Percentiles rank a stretch among this genome's conserved stretches.
These are phyloP conservation scores for Stagonosporopsis rhizophila DNA, from an alignment of 2,329 filamentous ascomycete species.

Conservation along the genomic window DNA sequence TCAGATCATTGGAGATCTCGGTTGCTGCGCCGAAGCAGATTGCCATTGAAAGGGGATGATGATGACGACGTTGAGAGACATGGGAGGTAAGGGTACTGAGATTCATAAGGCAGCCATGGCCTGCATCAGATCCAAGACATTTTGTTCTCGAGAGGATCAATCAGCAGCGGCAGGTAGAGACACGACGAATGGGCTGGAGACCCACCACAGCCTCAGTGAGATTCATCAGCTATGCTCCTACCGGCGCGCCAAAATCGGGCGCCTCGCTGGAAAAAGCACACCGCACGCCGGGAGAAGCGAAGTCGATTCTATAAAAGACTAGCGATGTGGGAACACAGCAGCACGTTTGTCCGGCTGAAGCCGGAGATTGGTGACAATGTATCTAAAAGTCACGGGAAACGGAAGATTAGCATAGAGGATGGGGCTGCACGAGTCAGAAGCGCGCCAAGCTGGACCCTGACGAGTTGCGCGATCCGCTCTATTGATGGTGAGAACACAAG, in stretches of 20 bases:
- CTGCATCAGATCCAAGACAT: constrained; percentile 16
- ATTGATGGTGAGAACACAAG: constrained; percentile 12
- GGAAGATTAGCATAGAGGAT: constrained; percentile 12
- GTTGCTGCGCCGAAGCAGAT: constrained; percentile 4
- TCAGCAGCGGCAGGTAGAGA: constrained; percentile 17
- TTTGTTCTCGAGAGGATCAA: constrained; percentile 12
- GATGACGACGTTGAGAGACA: constrained; percentile 15
- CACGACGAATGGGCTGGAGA: constrained; percentile 24
- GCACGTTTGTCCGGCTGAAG: constrained; percentile 12
- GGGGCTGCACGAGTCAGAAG: constrained; percentile 17
- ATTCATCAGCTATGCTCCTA: constrained; percentile 20
- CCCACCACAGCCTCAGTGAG: constrained; percentile 18
- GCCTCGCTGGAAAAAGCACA: constrained; percentile 18
- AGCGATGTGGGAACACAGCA: constrained; percentile 13
- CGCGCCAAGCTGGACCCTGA: constrained; percentile 20
- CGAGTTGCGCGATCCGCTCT: constrained; percentile 12
- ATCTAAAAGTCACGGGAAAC: constrained; percentile 1
- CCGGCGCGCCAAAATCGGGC: constrained; percentile 9
- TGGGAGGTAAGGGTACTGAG: constrained; percentile 7
- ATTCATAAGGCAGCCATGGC: constrained; percentile 13
- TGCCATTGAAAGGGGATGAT: constrained; percentile 7
- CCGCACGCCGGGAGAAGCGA: constrained; percentile 16
- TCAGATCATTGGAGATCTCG: constrained; percentile 6
- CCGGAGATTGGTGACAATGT: constrained; percentile 16
- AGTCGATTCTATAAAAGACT: constrained; percentile 11